These are phyloP conservation scores for Haplosporangium gracile DNA, from an alignment of 192 early-diverging fungal species.

Conservation along the genomic window DNA sequence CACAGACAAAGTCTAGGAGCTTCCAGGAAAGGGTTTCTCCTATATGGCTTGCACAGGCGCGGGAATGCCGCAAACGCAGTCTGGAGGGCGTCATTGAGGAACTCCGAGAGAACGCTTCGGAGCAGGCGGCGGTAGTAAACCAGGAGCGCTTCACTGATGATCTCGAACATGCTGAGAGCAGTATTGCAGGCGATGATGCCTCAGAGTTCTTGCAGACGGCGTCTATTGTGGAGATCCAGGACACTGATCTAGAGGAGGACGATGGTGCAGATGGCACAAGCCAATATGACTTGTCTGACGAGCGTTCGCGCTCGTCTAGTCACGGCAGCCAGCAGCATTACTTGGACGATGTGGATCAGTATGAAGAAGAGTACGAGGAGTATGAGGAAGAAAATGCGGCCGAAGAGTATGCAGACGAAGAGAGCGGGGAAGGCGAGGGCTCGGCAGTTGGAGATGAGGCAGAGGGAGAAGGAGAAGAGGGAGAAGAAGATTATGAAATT, in stretches of 20 bases:
- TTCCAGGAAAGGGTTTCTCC: constrained; percentile 34
- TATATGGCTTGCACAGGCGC: constrained; percentile 24
- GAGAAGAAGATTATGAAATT: constrained; percentile 39
- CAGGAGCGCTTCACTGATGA: constrained; percentile 23
- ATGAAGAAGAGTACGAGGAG: constrained; percentile 11
- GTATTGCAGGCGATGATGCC: background rate
- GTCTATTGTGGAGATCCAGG: background rate
- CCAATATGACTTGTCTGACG: background rate
- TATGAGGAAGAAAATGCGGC: background rate
- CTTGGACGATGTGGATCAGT: constrained; percentile 35
- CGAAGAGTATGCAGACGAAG: constrained; percentile 31
- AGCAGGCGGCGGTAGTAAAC: constrained; percentile 47
- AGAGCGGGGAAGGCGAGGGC: background rate
- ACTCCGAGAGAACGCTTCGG: constrained; percentile 10
- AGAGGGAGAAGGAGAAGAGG: constrained; percentile 41
- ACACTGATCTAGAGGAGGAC: background rate
- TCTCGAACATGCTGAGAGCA: constrained; percentile 14
- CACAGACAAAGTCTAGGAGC: constrained; percentile 51
- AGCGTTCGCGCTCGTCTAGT: background rate
- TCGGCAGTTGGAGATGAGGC: constrained; percentile 34
- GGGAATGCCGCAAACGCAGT: constrained; percentile 48
- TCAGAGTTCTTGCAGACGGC: background rate
- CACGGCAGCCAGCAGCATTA: constrained; percentile 11
- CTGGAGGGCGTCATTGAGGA: constrained; percentile 42
- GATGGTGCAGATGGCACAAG: constrained; percentile 5